A percentile compares a stretch with the other conserved stretches of the same genome.
Evolutionary conservation across 306 rosid species (phyloP).

Genomic region (Begonia peltatifolia): DNA sequence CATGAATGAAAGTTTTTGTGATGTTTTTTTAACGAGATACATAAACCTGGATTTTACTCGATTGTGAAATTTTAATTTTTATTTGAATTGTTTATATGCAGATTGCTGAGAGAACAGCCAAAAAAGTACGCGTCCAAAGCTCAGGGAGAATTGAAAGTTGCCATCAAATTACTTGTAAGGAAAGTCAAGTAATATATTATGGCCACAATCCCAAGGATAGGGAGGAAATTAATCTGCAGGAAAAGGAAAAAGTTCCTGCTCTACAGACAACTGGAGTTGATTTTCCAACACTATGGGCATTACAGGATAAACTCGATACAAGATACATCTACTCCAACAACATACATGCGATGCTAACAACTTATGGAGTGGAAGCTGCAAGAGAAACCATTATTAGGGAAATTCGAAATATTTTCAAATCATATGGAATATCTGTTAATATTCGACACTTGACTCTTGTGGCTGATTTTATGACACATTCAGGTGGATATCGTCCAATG

Average conservation of each 20-base stretch:
- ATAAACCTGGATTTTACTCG: too few species aligned
- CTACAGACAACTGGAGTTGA: constrained; percentile 70
- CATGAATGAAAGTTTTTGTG: too few species aligned
- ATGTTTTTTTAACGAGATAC: too few species aligned
- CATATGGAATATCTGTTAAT: constrained; percentile 70
- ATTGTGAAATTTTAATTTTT: background rate
- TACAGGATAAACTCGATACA: constrained; percentile 52
- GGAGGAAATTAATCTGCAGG: constrained; percentile 31
- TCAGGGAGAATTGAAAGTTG: constrained; percentile 50
- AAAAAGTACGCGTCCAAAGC: constrained; percentile 59
- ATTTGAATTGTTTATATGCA: constrained; percentile 12
- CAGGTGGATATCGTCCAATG: constrained; percentile 68
- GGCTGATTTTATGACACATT: constrained; percentile 72
- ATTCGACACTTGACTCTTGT: constrained; percentile 72
- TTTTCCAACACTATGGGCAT: constrained; percentile 53
- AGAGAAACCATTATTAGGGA: constrained; percentile 80
- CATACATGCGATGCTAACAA: constrained; percentile 45
- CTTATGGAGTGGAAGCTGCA: constrained; percentile 88
- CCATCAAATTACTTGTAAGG: constrained; percentile 53
- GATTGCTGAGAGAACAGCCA: constrained; percentile 68
- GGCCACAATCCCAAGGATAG: constrained; percentile 34
- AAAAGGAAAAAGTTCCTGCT: constrained; percentile 52
- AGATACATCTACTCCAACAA: constrained; percentile 63
- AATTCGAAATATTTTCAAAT: constrained; percentile 59
- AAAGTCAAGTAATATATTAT: constrained; percentile 60